Percentiles rank a stretch among this genome's conserved stretches.
Conservation (phyloP, 163 green algal genomes). For the Prototheca stagnorum region DNA sequence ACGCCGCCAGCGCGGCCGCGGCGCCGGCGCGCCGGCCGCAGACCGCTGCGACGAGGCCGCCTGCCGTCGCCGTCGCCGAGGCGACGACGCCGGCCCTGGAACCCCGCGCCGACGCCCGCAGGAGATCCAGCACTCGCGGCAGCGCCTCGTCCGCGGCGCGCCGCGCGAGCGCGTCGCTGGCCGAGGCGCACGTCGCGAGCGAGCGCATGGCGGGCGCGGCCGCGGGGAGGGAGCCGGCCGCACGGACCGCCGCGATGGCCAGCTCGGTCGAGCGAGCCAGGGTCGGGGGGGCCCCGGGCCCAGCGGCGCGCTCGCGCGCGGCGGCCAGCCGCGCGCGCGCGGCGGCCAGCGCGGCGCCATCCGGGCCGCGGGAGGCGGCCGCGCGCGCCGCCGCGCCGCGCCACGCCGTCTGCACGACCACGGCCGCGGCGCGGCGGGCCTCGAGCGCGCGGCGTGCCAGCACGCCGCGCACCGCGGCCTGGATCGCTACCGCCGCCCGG, state of each 20-base stretch:
- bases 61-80: too few relatives aligned
- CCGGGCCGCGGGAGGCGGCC: conserved; percentile 18
- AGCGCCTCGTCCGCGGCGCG: too few relatives aligned
- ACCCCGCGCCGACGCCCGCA: too few relatives aligned
- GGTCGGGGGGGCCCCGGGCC: background rate
- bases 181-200: too few relatives aligned
- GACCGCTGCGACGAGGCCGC: too few relatives aligned
- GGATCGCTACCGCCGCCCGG: conserved; percentile 8
- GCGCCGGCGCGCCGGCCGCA: too few relatives aligned
- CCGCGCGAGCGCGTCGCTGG: too few relatives aligned
- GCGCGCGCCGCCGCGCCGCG: conserved; percentile 6
- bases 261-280: background rate
- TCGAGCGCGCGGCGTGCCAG: conserved; percentile 3
- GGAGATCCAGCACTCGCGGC: too few relatives aligned
- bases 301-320: background rate
- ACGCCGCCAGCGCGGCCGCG: background rate
- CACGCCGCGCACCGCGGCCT: conserved; percentile 2
- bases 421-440: background rate
- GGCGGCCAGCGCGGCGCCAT: too few relatives aligned
- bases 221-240: conserved; percentile 3
- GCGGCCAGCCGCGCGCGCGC: conserved; percentile 23
- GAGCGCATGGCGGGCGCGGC: too few relatives aligned
- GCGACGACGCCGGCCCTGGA: too few relatives aligned
- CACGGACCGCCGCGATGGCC: conserved; percentile 1
- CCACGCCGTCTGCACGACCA: conserved; percentile 12